Evolutionary conservation across 495 filamentous ascomycete species (phyloP), one percentile per base, ranked within the genome.

Genomic region (Neurospora sp.): DNA sequence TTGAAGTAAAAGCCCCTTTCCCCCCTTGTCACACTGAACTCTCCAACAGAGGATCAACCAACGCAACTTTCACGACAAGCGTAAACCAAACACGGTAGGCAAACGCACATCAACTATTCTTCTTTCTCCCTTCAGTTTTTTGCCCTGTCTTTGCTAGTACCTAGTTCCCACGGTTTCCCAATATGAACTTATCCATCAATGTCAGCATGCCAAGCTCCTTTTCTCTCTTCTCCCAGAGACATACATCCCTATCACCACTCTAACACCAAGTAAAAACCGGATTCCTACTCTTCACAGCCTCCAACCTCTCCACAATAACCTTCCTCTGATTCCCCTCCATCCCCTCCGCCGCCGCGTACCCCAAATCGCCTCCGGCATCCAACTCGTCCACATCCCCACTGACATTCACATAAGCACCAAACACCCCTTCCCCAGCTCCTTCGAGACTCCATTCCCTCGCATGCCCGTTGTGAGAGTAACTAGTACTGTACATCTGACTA

Each of bases 231-330:
- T 42, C 16, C 41, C 6, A 18, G 2, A 44, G 41, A 44, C 16
- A 3, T 1, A 0, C 18, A 44, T 8, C 42, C 8, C 18, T 35
- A 44, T 44, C 7, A 44, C 18, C 42, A 3, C 31, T 9, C 7
- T 84, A 98, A 87, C 96, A 99, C 93, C 96, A 99, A 46, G 92
- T 97, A 82, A 99, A 99, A 16, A 99, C 93, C 18, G 96, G 96
- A 80, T 96, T 96, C 81, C 91, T 93, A 80, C 89, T 91, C 85
- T 98, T 98, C 39, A 99, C 95, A 69, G 94, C 91, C 84, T 98
- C 96, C 70, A 99, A 79, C 76, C 96, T 84, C 84, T 99, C 96
- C 46, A 98, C 95, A 85, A 98, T 98, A 48, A 99, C 96, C 82
- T 94, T 94, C 73, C 94, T 88, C 80, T 91, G 88, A 71, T 92